A percentile compares a stretch with the other conserved stretches of the same genome.
Evolutionary conservation across 495 filamentous ascomycete genomes (phyloP).

Genomic region (Talaromyces nanjingensis): DNA sequence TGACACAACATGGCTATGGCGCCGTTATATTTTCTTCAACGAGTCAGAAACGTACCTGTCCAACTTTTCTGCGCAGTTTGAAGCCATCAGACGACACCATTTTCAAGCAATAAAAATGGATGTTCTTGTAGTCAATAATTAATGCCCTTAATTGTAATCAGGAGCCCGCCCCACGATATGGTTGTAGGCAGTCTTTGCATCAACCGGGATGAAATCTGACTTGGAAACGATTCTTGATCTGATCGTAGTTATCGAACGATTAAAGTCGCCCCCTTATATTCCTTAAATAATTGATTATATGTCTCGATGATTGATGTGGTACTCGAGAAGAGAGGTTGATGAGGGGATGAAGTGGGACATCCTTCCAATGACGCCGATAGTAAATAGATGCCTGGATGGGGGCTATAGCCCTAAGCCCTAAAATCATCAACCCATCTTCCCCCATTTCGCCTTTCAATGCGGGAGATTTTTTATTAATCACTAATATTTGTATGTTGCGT

Average conservation of each 20-base stretch:
- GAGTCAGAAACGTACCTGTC: slow-evolving; percentile 21
- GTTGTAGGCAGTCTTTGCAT: neutral
- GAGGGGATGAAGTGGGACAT: neutral
- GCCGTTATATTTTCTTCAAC: neutral
- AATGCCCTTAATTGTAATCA: neutral
- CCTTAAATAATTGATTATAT: neutral
- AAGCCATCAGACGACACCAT: neutral
- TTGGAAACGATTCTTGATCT: neutral
- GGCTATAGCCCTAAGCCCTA: neutral
- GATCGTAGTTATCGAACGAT: neutral
- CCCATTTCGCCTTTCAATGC: too few relatives aligned
- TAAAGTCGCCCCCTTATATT: neutral
- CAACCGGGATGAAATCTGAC: neutral
- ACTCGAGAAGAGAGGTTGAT: neutral
- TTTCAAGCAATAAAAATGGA: neutral
- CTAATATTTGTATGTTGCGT: too few relatives aligned
- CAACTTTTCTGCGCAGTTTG: slow-evolving; percentile 19
- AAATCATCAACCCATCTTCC: neutral
- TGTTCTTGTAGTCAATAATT: neutral
- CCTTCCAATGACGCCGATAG: neutral
- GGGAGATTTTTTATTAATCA: too few relatives aligned
- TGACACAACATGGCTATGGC: neutral
- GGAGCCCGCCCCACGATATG: neutral
- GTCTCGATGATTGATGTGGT: neutral
- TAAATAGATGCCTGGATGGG: neutral